Conservation (phyloP, 768 basidiomycete genomes). For the Tulasnella sp. region DNA sequence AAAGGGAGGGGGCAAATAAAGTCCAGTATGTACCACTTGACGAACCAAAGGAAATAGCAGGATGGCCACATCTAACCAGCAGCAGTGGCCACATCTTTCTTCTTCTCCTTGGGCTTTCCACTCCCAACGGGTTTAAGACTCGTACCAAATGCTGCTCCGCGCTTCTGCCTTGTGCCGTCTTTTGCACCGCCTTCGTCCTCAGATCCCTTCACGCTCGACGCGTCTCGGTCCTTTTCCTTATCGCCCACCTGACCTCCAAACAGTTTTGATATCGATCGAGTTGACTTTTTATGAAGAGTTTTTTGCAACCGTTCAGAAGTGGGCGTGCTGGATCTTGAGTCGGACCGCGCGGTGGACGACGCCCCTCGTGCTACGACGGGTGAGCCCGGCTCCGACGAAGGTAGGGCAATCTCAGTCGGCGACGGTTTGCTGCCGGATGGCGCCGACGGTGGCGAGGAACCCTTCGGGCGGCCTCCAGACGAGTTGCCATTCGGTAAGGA, state of each 20-base stretch:
- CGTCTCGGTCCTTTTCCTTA: constrained; percentile 12
- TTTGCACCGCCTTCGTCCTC: not conserved
- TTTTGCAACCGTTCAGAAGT: constrained; percentile 8
- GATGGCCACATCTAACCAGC: not conserved
- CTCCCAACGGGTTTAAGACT: not conserved
- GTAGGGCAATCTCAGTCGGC: not conserved
- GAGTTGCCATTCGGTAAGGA: not conserved
- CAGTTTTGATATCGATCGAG: constrained; percentile 1
- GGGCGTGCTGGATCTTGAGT: constrained; percentile 1
- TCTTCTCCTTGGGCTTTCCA: constrained; percentile 9
- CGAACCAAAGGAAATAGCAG: not conserved
- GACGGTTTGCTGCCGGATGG: not conserved
- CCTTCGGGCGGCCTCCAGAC: not conserved
- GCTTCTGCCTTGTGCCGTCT: not conserved
- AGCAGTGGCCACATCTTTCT: constrained; percentile 1
- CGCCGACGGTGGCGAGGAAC: not conserved
- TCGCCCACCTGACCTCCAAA: not conserved
- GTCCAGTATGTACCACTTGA: not conserved
- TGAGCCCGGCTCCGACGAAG: not conserved
- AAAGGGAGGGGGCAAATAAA: not conserved
- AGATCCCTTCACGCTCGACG: not conserved
- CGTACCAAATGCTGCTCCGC: not conserved
- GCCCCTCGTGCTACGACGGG: not conserved
- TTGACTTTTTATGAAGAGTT: constrained; percentile 8
- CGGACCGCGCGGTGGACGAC: not conserved